Evolutionary conservation across 352 stramenopile species (phyloP).

Genomic region (Pythium phragmiticola): DNA sequence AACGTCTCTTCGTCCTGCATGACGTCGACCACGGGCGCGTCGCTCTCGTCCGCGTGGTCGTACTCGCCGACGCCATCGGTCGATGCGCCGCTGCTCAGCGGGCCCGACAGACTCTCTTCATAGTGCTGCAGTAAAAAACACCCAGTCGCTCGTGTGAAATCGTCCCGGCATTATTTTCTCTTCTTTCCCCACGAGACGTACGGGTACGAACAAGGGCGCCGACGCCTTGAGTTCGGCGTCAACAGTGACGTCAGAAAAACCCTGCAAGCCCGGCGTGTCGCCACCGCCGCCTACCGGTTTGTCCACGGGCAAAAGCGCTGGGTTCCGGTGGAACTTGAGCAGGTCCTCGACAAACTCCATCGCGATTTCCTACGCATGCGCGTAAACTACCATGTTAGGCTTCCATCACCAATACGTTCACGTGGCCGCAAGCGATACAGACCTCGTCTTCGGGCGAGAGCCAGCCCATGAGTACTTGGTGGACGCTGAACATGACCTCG

Average conservation of each 20-base stretch:
- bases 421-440: neutral
- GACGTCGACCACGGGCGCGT: constrained; percentile 27
- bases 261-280: constrained; percentile 14
- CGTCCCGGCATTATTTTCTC: neutral
- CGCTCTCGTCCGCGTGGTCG: constrained; percentile 15
- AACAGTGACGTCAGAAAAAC: neutral
- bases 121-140: constrained; percentile 9
- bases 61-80: constrained; percentile 22
- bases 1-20: constrained; percentile 80
- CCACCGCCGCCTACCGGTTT: constrained; percentile 19
- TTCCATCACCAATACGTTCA: neutral
- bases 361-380: constrained; percentile 39
- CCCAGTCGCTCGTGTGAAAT: neutral
- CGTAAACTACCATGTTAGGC: too few species aligned
- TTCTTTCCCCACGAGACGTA: constrained; percentile 6
- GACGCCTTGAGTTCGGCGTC: constrained; percentile 70
- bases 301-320: constrained; percentile 48
- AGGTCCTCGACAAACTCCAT: constrained; percentile 73
- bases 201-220: constrained; percentile 67
- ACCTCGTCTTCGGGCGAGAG: constrained; percentile 75
- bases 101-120: constrained; percentile 15
- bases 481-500: constrained; percentile 68
- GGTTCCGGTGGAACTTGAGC: constrained; percentile 53
- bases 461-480: constrained; percentile 86
- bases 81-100: constrained; percentile 23